Percentiles rank a stretch among this genome's conserved stretches.
Conservation (phyloP, 2,329 filamentous ascomycete genomes). For the Aspergillus terreus region DNA sequence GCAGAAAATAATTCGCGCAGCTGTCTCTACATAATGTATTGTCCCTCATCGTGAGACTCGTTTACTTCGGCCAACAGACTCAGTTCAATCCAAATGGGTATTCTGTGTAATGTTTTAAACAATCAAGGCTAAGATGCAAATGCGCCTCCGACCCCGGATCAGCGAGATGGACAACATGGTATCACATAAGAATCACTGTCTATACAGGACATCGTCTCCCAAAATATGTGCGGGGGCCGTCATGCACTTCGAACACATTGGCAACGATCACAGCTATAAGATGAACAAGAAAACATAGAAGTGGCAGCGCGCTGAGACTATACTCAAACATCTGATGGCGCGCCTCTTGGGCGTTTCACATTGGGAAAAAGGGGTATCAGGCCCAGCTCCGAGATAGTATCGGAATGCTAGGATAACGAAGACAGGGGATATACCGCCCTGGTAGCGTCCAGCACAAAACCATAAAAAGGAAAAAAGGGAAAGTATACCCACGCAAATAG, state of each 20-base stretch:
- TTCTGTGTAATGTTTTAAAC: constrained; percentile 6
- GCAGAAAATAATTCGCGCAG: not conserved
- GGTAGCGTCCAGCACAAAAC: constrained; percentile 7
- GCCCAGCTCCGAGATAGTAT: not conserved
- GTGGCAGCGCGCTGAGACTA: not conserved
- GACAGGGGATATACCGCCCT: constrained; percentile 7
- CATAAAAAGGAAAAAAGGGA: not conserved
- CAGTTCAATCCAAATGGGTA: constrained; percentile 9
- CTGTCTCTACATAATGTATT: not conserved
- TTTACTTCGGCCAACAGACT: not conserved
- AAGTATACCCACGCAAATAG: not conserved
- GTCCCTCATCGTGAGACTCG: not conserved
- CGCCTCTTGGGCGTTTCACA: not conserved
- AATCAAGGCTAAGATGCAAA: constrained; percentile 10
- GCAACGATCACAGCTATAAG: constrained; percentile 2
- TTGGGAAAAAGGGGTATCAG: not conserved
- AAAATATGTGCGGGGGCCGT: constrained; percentile 11
- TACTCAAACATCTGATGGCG: not conserved
- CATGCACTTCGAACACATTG: constrained; percentile 2
- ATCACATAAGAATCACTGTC: constrained; percentile 14
- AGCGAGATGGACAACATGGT: constrained; percentile 14
- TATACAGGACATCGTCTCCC: constrained; percentile 10
- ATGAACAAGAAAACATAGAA: constrained; percentile 4
- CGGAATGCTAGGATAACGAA: not conserved
- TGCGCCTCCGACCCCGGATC: not conserved